Conservation (phyloP, 805 yeast species). For the Hanseniaspora valbyensis region DNA sequence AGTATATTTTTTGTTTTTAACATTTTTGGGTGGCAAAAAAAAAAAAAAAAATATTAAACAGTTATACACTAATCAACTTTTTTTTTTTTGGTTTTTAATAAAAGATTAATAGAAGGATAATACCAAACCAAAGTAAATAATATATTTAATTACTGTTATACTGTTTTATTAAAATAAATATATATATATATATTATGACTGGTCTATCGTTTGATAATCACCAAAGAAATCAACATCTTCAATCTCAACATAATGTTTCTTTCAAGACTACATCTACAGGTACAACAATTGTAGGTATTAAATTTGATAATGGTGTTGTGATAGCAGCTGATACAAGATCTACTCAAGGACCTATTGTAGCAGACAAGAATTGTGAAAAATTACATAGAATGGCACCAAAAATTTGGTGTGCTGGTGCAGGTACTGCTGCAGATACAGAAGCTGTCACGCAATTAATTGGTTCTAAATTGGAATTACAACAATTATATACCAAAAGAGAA, state of each 20-base stretch:
- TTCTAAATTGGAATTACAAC: conserved; percentile 82
- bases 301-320: conserved; percentile 85
- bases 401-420: conserved; percentile 99
- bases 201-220: conserved; percentile 89
- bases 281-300: conserved; percentile 97
- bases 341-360: conserved; percentile 90
- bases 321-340: conserved; percentile 99
- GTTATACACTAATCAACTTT: no score
- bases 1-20: background rate
- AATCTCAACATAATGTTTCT: conserved; percentile 57
- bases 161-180: no score
- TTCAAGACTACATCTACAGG: conserved; percentile 96
- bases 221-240: conserved; percentile 72
- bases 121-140: no score
- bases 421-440: conserved; percentile 99
- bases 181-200: conserved; percentile 53
- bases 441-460: conserved; percentile 91
- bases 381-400: conserved; percentile 79
- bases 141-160: background rate
- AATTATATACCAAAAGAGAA: conserved; percentile 68
- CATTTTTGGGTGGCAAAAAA: background rate
- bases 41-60: no score
- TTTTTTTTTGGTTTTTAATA: no score
- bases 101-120: no score
- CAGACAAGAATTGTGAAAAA: conserved; percentile 96